Percentiles rank a stretch among this genome's conserved stretches.
phyloP scores from a whole-genome alignment of 1,284 basidiomycete species.

The Stygiomarasmius scandens region DNA sequence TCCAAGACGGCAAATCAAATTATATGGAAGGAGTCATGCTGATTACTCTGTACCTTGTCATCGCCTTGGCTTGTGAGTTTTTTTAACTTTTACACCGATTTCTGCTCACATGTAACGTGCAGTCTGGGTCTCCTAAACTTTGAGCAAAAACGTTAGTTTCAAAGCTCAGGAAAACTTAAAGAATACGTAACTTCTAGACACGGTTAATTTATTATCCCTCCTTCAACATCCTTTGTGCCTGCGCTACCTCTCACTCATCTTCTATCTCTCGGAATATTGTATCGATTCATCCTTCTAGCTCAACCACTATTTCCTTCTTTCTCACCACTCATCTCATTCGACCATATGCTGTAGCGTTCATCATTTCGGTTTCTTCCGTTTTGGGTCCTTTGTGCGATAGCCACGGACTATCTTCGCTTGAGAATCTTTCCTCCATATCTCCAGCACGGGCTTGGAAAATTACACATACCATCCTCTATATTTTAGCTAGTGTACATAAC shows the following conservation, averaged over 20 bases:
- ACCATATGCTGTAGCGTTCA: too few relatives aligned
- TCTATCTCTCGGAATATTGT: background rate
- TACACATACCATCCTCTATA: too few relatives aligned
- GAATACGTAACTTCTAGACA: too few relatives aligned
- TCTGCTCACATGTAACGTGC: conserved; percentile 1
- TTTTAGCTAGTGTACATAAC: too few relatives aligned
- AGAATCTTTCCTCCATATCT: too few relatives aligned
- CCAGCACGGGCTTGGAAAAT: too few relatives aligned
- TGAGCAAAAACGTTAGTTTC: too few relatives aligned
- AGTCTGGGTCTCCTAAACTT: conserved; percentile 29
- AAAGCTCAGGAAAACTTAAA: background rate
- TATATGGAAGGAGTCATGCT: conserved; percentile 88
- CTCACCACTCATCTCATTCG: too few relatives aligned
- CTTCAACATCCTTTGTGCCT: background rate
- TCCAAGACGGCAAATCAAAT: conserved; percentile 83
- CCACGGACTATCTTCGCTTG: too few relatives aligned
- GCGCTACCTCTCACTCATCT: background rate
- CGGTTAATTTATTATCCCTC: background rate
- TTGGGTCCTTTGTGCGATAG: too few relatives aligned
- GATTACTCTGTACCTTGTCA: conserved; percentile 64
- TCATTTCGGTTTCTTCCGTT: too few relatives aligned
- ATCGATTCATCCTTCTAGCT: background rate
- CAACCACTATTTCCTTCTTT: too few relatives aligned
- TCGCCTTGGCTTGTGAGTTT: conserved; percentile 55
- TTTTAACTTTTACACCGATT: background rate